Percentiles rank a stretch among this genome's conserved stretches.
Evolutionary conservation across 2,329 filamentous ascomycete genomes (phyloP).

Genomic region (Colletotrichum chrysophilum): DNA sequence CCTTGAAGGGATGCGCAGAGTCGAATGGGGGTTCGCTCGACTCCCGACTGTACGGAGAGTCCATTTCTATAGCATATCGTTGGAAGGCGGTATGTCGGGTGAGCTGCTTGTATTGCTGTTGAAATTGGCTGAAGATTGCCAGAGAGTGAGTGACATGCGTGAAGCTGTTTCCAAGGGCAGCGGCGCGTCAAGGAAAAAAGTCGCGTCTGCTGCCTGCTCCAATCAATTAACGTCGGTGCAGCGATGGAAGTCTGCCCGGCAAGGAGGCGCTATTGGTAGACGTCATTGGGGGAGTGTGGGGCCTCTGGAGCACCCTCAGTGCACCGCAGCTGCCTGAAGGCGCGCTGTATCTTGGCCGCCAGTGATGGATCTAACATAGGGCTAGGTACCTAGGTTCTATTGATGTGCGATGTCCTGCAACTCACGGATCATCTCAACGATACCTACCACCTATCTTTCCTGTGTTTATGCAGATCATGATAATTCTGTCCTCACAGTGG

Average conservation of each 20-base stretch:
- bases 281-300: background rate
- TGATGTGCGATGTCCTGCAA: background rate
- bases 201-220: conserved; percentile 20
- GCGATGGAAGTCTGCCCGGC: background rate
- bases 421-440: background rate
- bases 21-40: conserved; percentile 46
- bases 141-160: background rate
- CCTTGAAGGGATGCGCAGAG: conserved; percentile 68
- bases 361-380: background rate
- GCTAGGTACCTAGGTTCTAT: background rate
- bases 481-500: too few species aligned
- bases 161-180: background rate
- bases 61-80: conserved; percentile 19
- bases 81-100: background rate
- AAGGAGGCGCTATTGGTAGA: conserved; percentile 8
- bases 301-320: background rate
- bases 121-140: background rate
- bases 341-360: background rate
- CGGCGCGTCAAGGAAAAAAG: conserved; percentile 20
- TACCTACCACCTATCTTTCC: background rate
- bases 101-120: background rate
- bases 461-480: background rate
- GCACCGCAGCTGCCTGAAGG: background rate
- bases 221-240: conserved; percentile 7
- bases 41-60: conserved; percentile 6